phyloP scores from a whole-genome alignment of 257 asterid species.

The Verbena officinalis region DNA sequence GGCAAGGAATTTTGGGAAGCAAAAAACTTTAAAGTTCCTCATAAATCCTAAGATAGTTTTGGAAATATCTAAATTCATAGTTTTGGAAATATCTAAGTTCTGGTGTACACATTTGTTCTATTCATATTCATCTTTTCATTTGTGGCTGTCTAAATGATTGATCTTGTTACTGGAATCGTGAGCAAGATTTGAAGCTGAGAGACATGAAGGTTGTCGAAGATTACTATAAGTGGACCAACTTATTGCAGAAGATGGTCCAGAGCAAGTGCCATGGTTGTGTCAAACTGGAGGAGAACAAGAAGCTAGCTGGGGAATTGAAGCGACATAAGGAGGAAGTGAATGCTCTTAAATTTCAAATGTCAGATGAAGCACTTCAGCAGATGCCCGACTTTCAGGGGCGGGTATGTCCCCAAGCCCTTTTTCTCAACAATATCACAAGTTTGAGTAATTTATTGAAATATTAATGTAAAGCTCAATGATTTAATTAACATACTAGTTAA shows the following conservation, averaged over 20 bases:
- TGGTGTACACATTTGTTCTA: conserved; percentile 21
- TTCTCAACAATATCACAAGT: neutral
- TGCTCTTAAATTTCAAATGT: conserved; percentile 80
- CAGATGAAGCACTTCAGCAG: conserved; percentile 97
- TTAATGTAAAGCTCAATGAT: conserved; percentile 14
- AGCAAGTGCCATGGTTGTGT: conserved; percentile 92
- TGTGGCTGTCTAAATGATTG: conserved; percentile 26
- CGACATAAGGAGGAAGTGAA: conserved; percentile 73
- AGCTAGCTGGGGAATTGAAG: conserved; percentile 71
- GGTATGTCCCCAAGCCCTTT: conserved; percentile 48
- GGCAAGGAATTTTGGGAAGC: no score
- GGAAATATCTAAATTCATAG: no score
- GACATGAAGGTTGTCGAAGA: conserved; percentile 62
- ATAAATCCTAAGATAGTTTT: no score
- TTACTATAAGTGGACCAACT: conserved; percentile 65
- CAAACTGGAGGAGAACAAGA: conserved; percentile 81
- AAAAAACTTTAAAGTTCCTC: no score
- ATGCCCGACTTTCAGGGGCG: conserved; percentile 99
- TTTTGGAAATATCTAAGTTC: neutral
- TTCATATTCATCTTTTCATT: conserved; percentile 13
- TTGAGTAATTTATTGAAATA: conserved; percentile 2
- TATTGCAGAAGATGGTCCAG: conserved; percentile 84
- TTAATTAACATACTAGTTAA: conserved; percentile 34
- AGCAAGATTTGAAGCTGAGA: conserved; percentile 85
- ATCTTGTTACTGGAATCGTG: conserved; percentile 29